Base-by-base conservation (phyloP, 2,329 filamentous ascomycete species). In the Alternaria incomplexa region DNA sequence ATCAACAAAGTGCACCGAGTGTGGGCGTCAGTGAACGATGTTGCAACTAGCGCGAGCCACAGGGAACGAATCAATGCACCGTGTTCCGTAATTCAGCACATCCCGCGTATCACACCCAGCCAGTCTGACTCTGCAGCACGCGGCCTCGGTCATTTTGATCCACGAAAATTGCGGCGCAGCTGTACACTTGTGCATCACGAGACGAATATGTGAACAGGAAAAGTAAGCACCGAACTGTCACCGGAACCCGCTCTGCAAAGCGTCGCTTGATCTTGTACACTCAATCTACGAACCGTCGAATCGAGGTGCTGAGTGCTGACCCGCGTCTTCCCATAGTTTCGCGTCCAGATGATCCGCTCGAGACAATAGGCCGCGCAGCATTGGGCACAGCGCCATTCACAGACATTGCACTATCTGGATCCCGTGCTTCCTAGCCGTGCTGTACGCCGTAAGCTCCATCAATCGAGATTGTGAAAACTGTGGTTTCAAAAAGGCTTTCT, bases 131-230 rank as follows among this genome's bases (percentile, higher is more conserved):
- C 58, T 44, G 68, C 70, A 72, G 64, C 64, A 75, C 52, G 57
- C 67, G 63, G 69, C 62, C 70, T 73, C 73, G 70, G 67, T 66
- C 63, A 48, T 56, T 65, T 65, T 59, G 40, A 52, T 61, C 40
- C 44, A 55, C 65, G 63, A 68, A 64, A 67, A 61, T 66, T 71
- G 63, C 63, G 61, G 66, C 62, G 61, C 61, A 65, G 63, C 64
- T 52, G 68, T 70, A 61, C 40, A 66, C 64, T 62, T 71, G 69
- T 74, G 69, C 70, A 73, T 76, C 74, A 76, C 73, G 63, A 73
- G 69, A 75, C 70, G 62, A 62, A 63, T 23, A 45, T 28, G 56
- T 50, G 48, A 59, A 55, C 57, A 25, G 60, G 60, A 58, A 60
- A 61, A 62, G 70, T 69, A 69, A 75, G 73, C 69, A 68, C 69